Evolutionary conservation across 805 yeast species (phyloP), one percentile per base, ranked within the genome.

Genomic region (Zygosaccharomyces siamensis): DNA sequence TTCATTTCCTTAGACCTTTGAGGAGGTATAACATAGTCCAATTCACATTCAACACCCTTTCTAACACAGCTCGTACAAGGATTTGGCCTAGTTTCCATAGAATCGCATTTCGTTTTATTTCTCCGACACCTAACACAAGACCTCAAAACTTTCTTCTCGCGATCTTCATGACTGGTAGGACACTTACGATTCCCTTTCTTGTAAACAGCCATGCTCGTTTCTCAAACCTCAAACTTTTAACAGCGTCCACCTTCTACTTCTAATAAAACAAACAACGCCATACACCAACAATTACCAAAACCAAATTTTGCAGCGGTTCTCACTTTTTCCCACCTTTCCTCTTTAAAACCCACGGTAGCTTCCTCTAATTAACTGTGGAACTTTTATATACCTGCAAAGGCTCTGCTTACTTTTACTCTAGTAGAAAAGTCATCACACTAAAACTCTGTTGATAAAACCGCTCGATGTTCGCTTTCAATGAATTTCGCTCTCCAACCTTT

Each of bases 41-140:
- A 67, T 39, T 73, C 72, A 58, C 89, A 83, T 24, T 67, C 64
- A 18, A 77, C 56, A 14, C 78, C 77, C 50, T 75, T 72, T 59
- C 75, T 78, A 4, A 68, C 54, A 60, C 89, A 83, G 27, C 77
- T 72, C 2, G 81, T 62, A 57, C 89, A 83, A 0, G 85, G 77
- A 21, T 64, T 59, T 3, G 88, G 87, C 31, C 71, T 64, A 12
- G 79, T 75, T 21, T 60, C 59, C 11, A 66, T 53, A 10, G 83
- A 83, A 59, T 83, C 83, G 63, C 89, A 83, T 57, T 76, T 80
- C 14, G 83, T 81, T 61, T 83, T 83, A 56, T 81, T 84, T 57
- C 77, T 78, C 31, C 88, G 72, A 62, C 89, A 83, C 28, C 84
- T 69, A 4, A 76, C 72, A 60, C 89, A 83, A 8, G 86, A 77